Evolutionary conservation across 225 moss, liverwort and hornwort genomes (phyloP).

Genomic region (Anthoceros angustus): DNA sequence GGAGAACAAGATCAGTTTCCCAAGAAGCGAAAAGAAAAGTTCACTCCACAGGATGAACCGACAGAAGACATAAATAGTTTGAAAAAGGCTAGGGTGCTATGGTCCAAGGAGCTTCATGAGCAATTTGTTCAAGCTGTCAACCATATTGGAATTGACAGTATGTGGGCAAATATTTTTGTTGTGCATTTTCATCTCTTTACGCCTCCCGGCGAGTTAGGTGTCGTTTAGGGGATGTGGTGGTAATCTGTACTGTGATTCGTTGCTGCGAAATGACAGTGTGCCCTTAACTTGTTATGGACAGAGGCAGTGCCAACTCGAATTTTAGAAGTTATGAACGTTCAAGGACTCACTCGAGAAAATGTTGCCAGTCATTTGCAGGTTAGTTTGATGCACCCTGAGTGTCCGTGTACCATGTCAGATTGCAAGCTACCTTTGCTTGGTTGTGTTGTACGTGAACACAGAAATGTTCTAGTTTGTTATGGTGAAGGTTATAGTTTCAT

Average conservation of each 20-base stretch:
- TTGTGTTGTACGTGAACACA: neutral
- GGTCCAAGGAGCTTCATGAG: conserved; percentile 81
- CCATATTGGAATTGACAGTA: conserved; percentile 84
- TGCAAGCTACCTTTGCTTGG: neutral
- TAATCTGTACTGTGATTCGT: neutral
- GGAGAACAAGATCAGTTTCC: conserved; percentile 50
- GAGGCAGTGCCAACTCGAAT: conserved; percentile 95
- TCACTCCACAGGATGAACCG: conserved; percentile 42
- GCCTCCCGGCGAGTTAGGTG: neutral
- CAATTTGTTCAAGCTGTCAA: conserved; percentile 94
- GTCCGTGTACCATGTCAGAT: neutral
- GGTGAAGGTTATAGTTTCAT: too few species aligned
- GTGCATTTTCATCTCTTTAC: neutral
- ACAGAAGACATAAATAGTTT: conserved; percentile 62
- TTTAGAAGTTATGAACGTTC: conserved; percentile 85
- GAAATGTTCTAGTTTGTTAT: neutral
- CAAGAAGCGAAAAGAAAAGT: conserved; percentile 76
- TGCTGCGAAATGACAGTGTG: neutral
- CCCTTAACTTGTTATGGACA: conserved; percentile 16
- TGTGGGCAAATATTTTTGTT: conserved; percentile 10
- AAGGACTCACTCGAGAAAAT: conserved; percentile 92
- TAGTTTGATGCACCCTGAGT: conserved; percentile 2
- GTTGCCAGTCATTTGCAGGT: conserved; percentile 99
- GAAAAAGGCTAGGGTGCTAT: conserved; percentile 91
- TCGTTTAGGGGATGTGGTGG: neutral